Evolutionary conservation across 495 filamentous ascomycete genomes (phyloP).

Genomic region (Podospora anserina): DNA sequence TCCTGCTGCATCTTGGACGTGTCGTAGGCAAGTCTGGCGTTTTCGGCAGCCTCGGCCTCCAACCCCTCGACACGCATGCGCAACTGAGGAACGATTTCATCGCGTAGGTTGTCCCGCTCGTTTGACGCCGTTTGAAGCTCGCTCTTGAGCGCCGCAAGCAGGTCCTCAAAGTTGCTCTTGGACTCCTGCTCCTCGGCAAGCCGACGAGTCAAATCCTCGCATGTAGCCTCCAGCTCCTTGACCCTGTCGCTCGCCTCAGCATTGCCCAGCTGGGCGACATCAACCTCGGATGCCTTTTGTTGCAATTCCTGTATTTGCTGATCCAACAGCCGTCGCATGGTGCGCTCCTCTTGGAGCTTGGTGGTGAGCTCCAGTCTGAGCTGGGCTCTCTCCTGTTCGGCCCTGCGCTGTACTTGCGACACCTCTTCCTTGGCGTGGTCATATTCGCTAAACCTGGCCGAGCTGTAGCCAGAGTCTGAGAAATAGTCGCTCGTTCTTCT

Average conservation of each 20-base stretch:
- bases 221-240: slow-evolving; percentile 70
- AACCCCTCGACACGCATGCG: slow-evolving; percentile 71
- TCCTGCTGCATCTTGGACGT: slow-evolving; percentile 78
- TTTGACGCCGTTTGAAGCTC: slow-evolving; percentile 80
- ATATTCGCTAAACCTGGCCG: slow-evolving; percentile 63
- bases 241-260: slow-evolving; percentile 53
- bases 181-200: slow-evolving; percentile 80
- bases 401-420: slow-evolving; percentile 73
- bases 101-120: slow-evolving; percentile 86
- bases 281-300: slow-evolving; percentile 61
- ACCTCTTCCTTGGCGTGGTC: slow-evolving; percentile 76
- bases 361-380: slow-evolving; percentile 77
- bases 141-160: slow-evolving; percentile 75
- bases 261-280: slow-evolving; percentile 45
- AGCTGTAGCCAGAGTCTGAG: slow-evolving; percentile 90
- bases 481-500: slow-evolving; percentile 95
- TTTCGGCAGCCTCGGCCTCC: slow-evolving; percentile 63
- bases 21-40: slow-evolving; percentile 68
- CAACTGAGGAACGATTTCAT: slow-evolving; percentile 76
- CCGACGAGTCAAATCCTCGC: slow-evolving; percentile 78
- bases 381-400: slow-evolving; percentile 88
- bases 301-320: slow-evolving; percentile 77
- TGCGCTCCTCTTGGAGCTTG: slow-evolving; percentile 81
- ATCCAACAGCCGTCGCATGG: slow-evolving; percentile 69
- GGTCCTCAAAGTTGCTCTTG: slow-evolving; percentile 91